Conservation (phyloP, 169 alveolate genomes). For the Eimeria acervulina region DNA sequence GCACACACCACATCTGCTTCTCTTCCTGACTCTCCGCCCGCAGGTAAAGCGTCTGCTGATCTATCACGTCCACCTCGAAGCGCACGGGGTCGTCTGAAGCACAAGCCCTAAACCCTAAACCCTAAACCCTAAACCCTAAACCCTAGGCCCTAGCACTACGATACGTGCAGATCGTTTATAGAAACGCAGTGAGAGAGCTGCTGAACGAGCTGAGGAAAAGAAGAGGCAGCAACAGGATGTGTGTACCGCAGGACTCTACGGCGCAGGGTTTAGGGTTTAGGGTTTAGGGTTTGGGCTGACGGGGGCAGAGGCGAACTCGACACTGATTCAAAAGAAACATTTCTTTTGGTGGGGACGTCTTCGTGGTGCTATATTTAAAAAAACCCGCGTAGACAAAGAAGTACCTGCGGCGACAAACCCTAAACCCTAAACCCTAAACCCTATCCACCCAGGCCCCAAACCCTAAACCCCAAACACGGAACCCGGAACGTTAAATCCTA, state of each 20-base stretch:
- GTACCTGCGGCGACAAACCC: not conserved
- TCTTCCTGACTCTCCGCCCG: conserved; percentile 77
- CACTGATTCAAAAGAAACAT: conserved; percentile 78
- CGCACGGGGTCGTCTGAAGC: conserved; percentile 80
- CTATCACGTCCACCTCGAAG: conserved; percentile 80
- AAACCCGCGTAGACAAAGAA: conserved; percentile 77
- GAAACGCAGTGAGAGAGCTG: not conserved
- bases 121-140: conserved; percentile 14
- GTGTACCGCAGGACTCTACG: not conserved
- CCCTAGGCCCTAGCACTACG: not conserved
- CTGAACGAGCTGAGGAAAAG: not conserved
- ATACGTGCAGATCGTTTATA: not conserved
- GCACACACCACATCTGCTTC: conserved; percentile 75
- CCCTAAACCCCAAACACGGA: not conserved
- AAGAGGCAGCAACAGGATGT: conserved; percentile 32
- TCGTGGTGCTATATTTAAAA: conserved; percentile 78
- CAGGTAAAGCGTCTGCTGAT: conserved; percentile 81
- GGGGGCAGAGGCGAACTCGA: conserved; percentile 80
- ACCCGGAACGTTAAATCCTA: not conserved
- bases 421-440: not conserved
- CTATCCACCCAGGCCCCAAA: not conserved
- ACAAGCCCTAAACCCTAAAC: not conserved
- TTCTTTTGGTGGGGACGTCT: conserved; percentile 76
- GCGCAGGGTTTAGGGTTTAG: not conserved
- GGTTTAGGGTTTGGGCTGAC: conserved; percentile 27